Evolutionary conservation across 495 filamentous ascomycete genomes (phyloP).

Genomic region (Recurvomyces mirabilis): DNA sequence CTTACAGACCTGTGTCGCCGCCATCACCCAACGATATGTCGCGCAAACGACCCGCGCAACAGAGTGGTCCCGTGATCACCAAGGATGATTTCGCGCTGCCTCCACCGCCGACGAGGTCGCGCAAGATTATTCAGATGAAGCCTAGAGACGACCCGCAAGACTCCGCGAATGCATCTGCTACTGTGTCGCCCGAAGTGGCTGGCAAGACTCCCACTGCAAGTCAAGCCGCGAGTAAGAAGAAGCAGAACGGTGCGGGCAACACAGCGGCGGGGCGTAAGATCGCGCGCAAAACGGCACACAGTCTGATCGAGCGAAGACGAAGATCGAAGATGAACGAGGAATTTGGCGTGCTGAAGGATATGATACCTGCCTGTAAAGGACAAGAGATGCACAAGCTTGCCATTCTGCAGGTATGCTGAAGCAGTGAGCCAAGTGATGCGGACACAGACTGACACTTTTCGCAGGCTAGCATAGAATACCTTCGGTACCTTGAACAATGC

Average conservation of each 20-base stretch:
- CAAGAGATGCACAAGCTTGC: conserved; percentile 98
- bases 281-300: conserved; percentile 91
- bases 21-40: conserved; percentile 49
- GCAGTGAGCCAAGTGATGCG: neutral
- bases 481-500: conserved; percentile 87
- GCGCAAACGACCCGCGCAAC: conserved; percentile 42
- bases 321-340: conserved; percentile 99
- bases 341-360: conserved; percentile 82
- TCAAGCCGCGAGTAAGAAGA: conserved; percentile 42
- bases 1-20: conserved; percentile 46
- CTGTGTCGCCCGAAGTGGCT: conserved; percentile 10
- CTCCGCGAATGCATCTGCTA: conserved; percentile 5
- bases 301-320: conserved; percentile 79
- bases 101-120: conserved; percentile 79
- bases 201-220: conserved; percentile 18
- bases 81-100: conserved; percentile 65
- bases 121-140: conserved; percentile 99
- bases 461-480: conserved; percentile 91
- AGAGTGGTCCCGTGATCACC: conserved; percentile 14
- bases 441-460: conserved; percentile 10
- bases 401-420: conserved; percentile 67
- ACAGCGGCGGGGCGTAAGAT: conserved; percentile 83
- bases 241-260: conserved; percentile 54
- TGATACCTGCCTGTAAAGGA: conserved; percentile 87
- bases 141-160: conserved; percentile 36